Percentiles rank a stretch among this genome's conserved stretches.
Conservation (phyloP, 163 green algal genomes). For the Scenedesmus sp. region DNA sequence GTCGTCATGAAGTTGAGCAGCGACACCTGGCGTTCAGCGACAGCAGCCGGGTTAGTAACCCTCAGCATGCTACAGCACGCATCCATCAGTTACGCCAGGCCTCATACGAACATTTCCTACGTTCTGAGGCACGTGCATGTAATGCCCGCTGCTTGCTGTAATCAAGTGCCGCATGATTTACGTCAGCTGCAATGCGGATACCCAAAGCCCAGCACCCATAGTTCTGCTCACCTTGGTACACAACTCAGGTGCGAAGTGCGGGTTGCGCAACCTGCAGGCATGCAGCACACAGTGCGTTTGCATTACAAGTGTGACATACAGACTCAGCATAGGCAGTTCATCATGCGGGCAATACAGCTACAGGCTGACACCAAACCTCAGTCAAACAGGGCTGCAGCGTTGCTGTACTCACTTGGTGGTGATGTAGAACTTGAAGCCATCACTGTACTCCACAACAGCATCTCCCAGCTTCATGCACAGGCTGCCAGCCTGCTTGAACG, state of each 20-base stretch:
- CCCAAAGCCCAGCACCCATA: neutral
- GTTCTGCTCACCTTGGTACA: conserved; percentile 65
- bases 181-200: neutral
- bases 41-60: no score
- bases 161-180: neutral
- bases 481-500: conserved; percentile 74
- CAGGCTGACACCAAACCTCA: neutral
- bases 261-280: conserved; percentile 74
- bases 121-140: neutral
- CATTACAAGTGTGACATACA: neutral
- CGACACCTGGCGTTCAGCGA: conserved; percentile 66
- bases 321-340: neutral
- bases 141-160: neutral
- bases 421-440: conserved; percentile 90
- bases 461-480: conserved; percentile 86
- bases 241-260: conserved; percentile 87
- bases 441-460: conserved; percentile 80
- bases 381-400: neutral
- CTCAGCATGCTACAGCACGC: no score
- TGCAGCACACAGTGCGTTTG: neutral
- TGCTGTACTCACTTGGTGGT: conserved; percentile 73
- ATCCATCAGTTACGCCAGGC: no score
- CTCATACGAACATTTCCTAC: no score
- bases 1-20: conserved; percentile 90
- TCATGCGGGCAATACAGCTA: neutral